These are phyloP conservation scores for Cadophora sp. DNA, from an alignment of 2,329 filamentous ascomycete genomes.

Conservation along the genomic window DNA sequence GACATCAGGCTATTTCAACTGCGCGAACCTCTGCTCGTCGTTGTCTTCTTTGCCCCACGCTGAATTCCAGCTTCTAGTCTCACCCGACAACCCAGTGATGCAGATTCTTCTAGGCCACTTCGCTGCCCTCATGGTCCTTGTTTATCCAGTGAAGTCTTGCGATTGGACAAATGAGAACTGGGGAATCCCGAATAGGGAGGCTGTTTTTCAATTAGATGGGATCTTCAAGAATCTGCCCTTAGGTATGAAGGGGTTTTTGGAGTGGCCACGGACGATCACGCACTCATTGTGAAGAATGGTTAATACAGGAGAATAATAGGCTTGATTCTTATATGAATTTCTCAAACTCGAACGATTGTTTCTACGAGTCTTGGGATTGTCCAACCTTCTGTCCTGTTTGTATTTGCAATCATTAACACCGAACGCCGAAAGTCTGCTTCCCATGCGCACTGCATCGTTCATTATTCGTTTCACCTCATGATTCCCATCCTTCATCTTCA, in stretches of 20 bases:
- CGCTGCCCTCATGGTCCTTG: background rate
- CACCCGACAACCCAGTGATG: background rate
- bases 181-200: background rate
- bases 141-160: background rate
- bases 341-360: no score
- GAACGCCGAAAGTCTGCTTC: no score
- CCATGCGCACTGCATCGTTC: no score
- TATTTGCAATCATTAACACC: no score
- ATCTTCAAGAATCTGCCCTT: background rate
- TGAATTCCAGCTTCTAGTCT: background rate
- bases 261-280: background rate
- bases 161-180: background rate
- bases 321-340: no score
- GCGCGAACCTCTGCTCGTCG: background rate
- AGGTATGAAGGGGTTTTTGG: background rate
- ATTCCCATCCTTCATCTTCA: background rate
- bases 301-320: no score
- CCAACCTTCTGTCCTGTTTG: no score
- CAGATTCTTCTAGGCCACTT: background rate
- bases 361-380: no score
- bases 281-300: background rate
- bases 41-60: background rate
- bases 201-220: background rate
- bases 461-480: background rate
- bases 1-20: background rate